Evolutionary conservation across 2,329 filamentous ascomycete genomes (phyloP), one percentile per base, ranked within the genome.

Genomic region (Diplodia intermedia): DNA sequence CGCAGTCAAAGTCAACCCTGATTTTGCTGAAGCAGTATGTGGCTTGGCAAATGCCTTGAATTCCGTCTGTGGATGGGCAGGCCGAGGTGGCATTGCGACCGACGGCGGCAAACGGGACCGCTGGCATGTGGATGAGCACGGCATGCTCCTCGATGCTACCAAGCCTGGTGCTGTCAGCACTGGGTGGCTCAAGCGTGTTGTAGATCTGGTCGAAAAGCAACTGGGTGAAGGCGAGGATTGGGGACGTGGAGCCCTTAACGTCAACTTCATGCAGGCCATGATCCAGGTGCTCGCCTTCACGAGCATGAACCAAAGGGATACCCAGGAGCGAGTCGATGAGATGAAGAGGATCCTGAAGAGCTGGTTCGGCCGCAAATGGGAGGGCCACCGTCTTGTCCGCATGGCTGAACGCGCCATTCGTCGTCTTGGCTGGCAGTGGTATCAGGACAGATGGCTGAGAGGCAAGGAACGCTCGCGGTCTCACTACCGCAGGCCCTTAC

Each of bases 21-120:
- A 97, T 40, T 99, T 99, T 80, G 93, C 95, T 1, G 95, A 99
- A 80, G 95, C 95, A 7, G 94, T 99, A 0, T 99, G 95, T 78
- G 95, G 95, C 8, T 85, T 99, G 65, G 94, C 93, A 1, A 98
- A 97, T 69, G 94, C 95, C 1, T 83, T 99, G 63, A 98, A 97
- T 76, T 98, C 95, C 7, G 94, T 99, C 6, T 99, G 95, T 77
- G 91, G 94, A 75, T 99, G 95, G 95, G 87, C 88, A 74, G 93
- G 93, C 36, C 89, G 95, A 71, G 95, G 95, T 69, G 95, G 95
- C 1, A 90, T 97, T 55, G 84, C 92, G 31, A 86, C 92, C n/a
- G 86, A 89, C 65, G 84, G 83, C 63, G 92, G 91, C 9, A 88
- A 85, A 72, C 89, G 90, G 70, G 95, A 99, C 78, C 89, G 93